Percentiles rank a stretch among this genome's conserved stretches.
Evolutionary conservation across 2,329 filamentous ascomycete genomes (phyloP).

Genomic region (Sporothrix schenckii): DNA sequence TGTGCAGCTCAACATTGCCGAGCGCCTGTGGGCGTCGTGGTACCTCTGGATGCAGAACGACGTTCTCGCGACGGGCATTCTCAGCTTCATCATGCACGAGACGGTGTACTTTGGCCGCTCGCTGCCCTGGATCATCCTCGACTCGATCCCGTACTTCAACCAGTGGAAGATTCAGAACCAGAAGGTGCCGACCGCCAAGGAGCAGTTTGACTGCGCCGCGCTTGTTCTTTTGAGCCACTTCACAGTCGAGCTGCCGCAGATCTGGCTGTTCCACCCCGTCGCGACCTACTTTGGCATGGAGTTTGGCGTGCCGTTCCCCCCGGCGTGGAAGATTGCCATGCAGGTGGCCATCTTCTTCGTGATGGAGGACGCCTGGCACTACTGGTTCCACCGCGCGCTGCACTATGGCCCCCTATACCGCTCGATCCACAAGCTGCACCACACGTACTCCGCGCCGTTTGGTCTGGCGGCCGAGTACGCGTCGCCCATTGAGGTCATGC

Average conservation of each 20-base stretch:
- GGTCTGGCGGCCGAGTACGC: slow-evolving; percentile 96
- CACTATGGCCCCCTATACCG: slow-evolving; percentile 97
- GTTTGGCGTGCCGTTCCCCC: slow-evolving; percentile 87
- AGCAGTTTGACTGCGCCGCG: slow-evolving; percentile 92
- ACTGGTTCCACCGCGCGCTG: slow-evolving; percentile 90
- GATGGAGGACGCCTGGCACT: slow-evolving; percentile 96
- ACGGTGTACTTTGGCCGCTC: slow-evolving; percentile 89
- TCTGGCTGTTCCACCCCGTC: slow-evolving; percentile 98
- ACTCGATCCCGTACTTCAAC: slow-evolving; percentile 82
- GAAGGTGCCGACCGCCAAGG: slow-evolving; percentile 88
- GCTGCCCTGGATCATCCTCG: slow-evolving; percentile 91
- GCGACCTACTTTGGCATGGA: slow-evolving; percentile 89
- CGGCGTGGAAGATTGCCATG: slow-evolving; percentile 79
- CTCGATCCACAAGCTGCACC: slow-evolving; percentile 97
- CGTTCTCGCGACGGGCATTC: slow-evolving; percentile 90
- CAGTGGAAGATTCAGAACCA: slow-evolving; percentile 90
- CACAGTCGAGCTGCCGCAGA: slow-evolving; percentile 96
- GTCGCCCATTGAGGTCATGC: slow-evolving; percentile 94
- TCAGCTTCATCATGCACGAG: slow-evolving; percentile 97
- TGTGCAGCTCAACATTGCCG: slow-evolving; percentile 80
- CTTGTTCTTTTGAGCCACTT: slow-evolving; percentile 94
- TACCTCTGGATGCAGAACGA: slow-evolving; percentile 99
- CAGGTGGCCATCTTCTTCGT: slow-evolving; percentile 95
- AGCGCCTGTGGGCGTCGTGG: slow-evolving; percentile 93
- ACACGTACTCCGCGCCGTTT: slow-evolving; percentile 97